phyloP scores from a whole-genome alignment of 2,329 filamentous ascomycete species.

The Ophiobolus disseminans region DNA sequence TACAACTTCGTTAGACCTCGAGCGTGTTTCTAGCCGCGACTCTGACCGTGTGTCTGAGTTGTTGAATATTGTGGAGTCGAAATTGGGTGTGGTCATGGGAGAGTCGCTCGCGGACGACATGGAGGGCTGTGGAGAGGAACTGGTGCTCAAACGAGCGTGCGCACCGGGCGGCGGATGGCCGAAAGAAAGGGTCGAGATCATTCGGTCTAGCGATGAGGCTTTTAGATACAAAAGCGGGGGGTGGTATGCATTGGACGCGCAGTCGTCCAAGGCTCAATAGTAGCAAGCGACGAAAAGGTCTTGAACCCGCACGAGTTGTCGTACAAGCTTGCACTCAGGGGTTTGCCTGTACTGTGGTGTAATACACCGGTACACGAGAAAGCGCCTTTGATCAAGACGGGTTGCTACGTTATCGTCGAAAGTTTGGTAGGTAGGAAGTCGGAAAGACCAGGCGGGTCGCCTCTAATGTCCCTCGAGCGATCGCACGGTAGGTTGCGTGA shows the following conservation, averaged over 20 bases:
- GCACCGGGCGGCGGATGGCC: conserved; percentile 44
- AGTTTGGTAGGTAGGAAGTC: conserved; percentile 27
- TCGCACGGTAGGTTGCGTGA: conserved; percentile 40
- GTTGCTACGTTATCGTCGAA: conserved; percentile 4
- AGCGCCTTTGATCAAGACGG: background rate
- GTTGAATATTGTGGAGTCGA: conserved; percentile 36
- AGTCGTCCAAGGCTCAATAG: conserved; percentile 9
- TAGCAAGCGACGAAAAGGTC: conserved; percentile 11
- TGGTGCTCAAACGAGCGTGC: conserved; percentile 47
- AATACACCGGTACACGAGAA: conserved; percentile 12
- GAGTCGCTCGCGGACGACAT: conserved; percentile 52
- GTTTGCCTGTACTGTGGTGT: conserved; percentile 10
- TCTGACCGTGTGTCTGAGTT: conserved; percentile 35
- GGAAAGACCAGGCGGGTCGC: conserved; percentile 23
- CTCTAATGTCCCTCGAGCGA: conserved; percentile 38
- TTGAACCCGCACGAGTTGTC: conserved; percentile 7
- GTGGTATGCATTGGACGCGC: conserved; percentile 36
- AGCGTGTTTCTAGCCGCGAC: conserved; percentile 31
- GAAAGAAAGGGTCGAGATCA: conserved; percentile 46
- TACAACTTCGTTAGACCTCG: conserved; percentile 47
- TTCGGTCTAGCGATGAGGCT: conserved; percentile 31
- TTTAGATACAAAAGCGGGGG: conserved; percentile 22
- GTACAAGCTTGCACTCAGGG: conserved; percentile 18
- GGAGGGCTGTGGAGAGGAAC: conserved; percentile 50
- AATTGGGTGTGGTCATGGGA: conserved; percentile 45